Conservation (phyloP, 2,329 filamentous ascomycete species). For the Myriosclerotinia scirpicola region DNA sequence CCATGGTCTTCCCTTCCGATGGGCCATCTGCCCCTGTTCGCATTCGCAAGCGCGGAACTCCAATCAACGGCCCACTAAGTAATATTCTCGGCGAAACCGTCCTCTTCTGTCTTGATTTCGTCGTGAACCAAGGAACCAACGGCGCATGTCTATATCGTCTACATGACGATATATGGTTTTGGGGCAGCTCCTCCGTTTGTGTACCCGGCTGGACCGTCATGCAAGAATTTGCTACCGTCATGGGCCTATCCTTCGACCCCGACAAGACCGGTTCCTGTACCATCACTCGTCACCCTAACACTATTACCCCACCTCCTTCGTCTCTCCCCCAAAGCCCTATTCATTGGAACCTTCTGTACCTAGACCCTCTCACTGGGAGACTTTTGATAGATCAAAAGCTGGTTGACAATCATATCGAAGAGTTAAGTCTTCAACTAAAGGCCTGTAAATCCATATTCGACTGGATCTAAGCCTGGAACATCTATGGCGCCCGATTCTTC, state of each 20-base stretch:
- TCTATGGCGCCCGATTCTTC: constrained; percentile 56
- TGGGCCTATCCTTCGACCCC: constrained; percentile 46
- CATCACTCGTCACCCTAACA: no score
- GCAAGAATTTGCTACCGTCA: constrained; percentile 52
- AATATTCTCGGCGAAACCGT: constrained; percentile 60
- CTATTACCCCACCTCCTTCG: constrained; percentile 25
- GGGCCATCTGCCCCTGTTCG: constrained; percentile 47
- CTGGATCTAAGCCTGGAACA: constrained; percentile 60
- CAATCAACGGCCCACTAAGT: constrained; percentile 58
- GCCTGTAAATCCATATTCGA: constrained; percentile 55
- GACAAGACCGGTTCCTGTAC: no score
- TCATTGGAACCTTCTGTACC: constrained; percentile 57
- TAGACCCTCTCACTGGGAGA: constrained; percentile 48
- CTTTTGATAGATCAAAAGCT: constrained; percentile 55
- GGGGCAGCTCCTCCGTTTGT: constrained; percentile 55
- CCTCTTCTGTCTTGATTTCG: constrained; percentile 64
- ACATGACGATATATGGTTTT: constrained; percentile 68
- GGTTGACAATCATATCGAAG: constrained; percentile 55
- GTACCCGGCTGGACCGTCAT: constrained; percentile 59
- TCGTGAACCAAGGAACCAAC: constrained; percentile 57
- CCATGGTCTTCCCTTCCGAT: constrained; percentile 57
- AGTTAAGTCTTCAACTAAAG: constrained; percentile 54
- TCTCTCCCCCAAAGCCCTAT: constrained; percentile 53
- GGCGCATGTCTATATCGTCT: constrained; percentile 59
- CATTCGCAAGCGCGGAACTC: constrained; percentile 56